Evolutionary conservation across 305 asterid genomes (phyloP).

Genomic region (Rubia tinctorum): DNA sequence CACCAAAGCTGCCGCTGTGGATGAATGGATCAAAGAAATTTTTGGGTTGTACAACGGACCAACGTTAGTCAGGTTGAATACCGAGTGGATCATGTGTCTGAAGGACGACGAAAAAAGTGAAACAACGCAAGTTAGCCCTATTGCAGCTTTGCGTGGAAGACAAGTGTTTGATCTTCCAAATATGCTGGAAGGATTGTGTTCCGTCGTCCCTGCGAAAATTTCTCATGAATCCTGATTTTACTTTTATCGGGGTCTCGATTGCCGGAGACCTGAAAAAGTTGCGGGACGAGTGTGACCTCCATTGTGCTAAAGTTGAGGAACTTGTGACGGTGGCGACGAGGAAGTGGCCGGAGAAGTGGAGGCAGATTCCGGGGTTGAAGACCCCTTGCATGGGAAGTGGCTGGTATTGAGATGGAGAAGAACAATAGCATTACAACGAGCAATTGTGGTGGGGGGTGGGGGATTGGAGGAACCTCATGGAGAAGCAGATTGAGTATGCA

Average conservation of each 20-base stretch:
- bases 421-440: too few relatives aligned
- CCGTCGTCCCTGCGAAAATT: conserved; percentile 25
- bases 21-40: not conserved
- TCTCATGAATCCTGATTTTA: conserved; percentile 8
- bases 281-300: not conserved
- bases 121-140: conserved; percentile 23
- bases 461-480: too few relatives aligned
- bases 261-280: not conserved
- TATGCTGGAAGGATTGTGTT: conserved; percentile 21
- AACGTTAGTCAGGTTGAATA: conserved; percentile 27
- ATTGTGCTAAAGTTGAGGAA: not conserved
- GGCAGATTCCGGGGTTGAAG: too few relatives aligned
- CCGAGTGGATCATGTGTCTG: conserved; percentile 24
- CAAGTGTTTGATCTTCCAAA: conserved; percentile 26
- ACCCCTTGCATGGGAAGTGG: too few relatives aligned
- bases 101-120: too few relatives aligned
- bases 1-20: not conserved
- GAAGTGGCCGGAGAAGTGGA: not conserved
- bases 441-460: too few relatives aligned
- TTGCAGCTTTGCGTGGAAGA: conserved; percentile 28
- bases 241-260: conserved; percentile 26
- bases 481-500: too few relatives aligned
- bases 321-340: not conserved
- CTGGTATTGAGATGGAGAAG: too few relatives aligned
- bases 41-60: not conserved